Base-by-base conservation (phyloP, 1,139 yeast genomes). In the Blastobotrys capitulatus region DNA sequence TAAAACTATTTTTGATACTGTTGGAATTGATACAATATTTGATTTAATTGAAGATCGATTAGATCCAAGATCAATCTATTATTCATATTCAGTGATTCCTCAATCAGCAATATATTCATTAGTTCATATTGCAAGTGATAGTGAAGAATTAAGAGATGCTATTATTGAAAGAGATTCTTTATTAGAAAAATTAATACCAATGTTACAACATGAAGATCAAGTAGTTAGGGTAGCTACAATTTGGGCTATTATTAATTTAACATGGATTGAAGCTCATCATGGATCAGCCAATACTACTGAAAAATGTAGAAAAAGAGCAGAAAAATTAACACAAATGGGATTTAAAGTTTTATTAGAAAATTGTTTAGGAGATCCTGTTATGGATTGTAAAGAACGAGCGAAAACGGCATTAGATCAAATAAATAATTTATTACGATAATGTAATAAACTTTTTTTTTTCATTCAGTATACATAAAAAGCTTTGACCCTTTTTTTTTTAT, bases 211-310 rank as follows among this genome's bases (percentile, higher is more conserved):
- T 60, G 68, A 69, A 35, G 65, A 66, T 42, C 58, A 64, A 20
- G 73, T 71, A 34, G 64, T 79, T n/a, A 73, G 79, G 51, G 60
- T 76, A 9, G 81, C 83, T 1, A 73, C 80, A 56, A 67, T 80
- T 8, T 80, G 86, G 86, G 69, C 79, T 0, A 60, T 81, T 2
- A 78, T 79, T 50, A 80, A 82, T 55, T 61, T 82, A 46, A 73
- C 83, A 1, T 79, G 83, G 82, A 54, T 60, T 37, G 74, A 68
- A 35, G 73, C 67, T 35, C 71, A 66, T 38, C 61, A 54, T 37
- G n/a, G n/a, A n/a, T n/a, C n/a, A 22, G 7, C 25, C 25, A 59
- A 52, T 26, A 60, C 57, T 5, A 51, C 48, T 8, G 61, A 58
- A 34, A 55, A 59, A 9, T 58, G 60, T 38, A 54, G 52, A 46